Evolutionary conservation across 352 stramenopile genomes (phyloP), one percentile per base, ranked within the genome.

Genomic region (Phytophthora parvispora): DNA sequence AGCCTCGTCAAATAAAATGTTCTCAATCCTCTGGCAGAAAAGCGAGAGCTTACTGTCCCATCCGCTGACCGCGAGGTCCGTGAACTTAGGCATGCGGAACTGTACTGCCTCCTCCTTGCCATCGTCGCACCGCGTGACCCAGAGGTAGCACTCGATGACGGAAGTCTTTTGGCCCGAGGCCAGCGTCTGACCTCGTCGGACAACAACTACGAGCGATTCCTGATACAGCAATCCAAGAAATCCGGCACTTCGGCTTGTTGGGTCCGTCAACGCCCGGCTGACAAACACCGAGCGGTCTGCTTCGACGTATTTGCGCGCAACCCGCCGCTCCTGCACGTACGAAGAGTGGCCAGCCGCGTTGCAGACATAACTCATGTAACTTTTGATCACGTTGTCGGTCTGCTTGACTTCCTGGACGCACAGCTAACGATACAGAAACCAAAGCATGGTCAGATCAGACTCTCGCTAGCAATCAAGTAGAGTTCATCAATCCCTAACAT

Each of bases 1-100:
- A 7, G 29, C 20, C 10, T 54, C 59, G 22, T 73, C 59, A 38
- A 73, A 73, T 34, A 73, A 58, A 51, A 60, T 69, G 34, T 73
- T 73, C 49, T 73, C 65, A 24, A 73, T 55, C 16, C 42, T 53
- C 18, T 69, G 40, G 18, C 18, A 50, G 28, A 60, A 60, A n/a
- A 64, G 50, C 9, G 49, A 60, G 7, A 69, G 18, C 15, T 64
- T 64, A 27, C 36, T 58, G 36, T 45, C 58, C 42, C 52, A 73
- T 10, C 65, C 65, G 1, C 60, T 36, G 27, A 69, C 29, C 3
- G 65, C 65, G 15, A 68, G 16, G 7, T 73, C 50, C 15, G 54
- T 38, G 28, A 29, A 73, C 2, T 12, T 16, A n/a, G 49, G 2
- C 9, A 43, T 31, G 9, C 65, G 65, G 25, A 69, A 69, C 38